A percentile compares a stretch with the other conserved stretches of the same genome.
phyloP scores from a whole-genome alignment of 164 flowering plant genomes.

The Stephania yunnanensis region DNA sequence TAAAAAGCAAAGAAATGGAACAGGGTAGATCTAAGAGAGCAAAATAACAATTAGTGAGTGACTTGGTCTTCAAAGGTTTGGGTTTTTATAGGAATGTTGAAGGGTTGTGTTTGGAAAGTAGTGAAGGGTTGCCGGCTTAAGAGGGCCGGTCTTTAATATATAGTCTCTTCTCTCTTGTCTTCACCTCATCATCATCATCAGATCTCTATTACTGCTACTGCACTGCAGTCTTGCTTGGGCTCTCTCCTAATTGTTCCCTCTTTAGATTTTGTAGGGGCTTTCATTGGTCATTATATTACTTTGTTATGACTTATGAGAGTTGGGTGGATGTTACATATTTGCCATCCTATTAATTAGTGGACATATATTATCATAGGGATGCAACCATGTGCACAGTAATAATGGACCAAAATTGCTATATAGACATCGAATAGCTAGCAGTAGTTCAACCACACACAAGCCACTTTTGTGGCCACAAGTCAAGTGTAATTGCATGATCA shows the following conservation, averaged over 20 bases:
- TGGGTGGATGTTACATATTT: not conserved
- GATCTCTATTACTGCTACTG: no score
- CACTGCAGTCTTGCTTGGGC: no score
- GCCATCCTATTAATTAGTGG: not conserved
- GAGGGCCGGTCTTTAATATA: constrained; percentile 9
- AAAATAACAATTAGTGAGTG: not conserved
- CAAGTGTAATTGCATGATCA: no score
- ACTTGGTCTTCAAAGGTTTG: constrained; percentile 18
- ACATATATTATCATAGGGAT: not conserved
- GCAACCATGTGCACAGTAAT: not conserved
- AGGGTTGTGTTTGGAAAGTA: not conserved
- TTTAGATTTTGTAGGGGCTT: no score
- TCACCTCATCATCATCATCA: not conserved
- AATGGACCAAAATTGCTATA: not conserved
- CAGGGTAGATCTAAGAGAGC: not conserved
- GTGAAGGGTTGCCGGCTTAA: constrained; percentile 4
- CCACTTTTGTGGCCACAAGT: no score
- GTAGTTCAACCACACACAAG: no score
- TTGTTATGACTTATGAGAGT: not conserved
- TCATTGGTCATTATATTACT: no score
- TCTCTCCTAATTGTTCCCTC: no score
- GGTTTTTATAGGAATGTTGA: constrained; percentile 7
- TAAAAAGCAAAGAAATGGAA: not conserved
- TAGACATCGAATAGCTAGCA: no score
- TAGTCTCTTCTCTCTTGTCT: constrained; percentile 13